A percentile compares a stretch with the other conserved stretches of the same genome.
These are phyloP conservation scores for Thelonectria blattea DNA, from an alignment of 2,329 filamentous ascomycete species.

Conservation along the genomic window DNA sequence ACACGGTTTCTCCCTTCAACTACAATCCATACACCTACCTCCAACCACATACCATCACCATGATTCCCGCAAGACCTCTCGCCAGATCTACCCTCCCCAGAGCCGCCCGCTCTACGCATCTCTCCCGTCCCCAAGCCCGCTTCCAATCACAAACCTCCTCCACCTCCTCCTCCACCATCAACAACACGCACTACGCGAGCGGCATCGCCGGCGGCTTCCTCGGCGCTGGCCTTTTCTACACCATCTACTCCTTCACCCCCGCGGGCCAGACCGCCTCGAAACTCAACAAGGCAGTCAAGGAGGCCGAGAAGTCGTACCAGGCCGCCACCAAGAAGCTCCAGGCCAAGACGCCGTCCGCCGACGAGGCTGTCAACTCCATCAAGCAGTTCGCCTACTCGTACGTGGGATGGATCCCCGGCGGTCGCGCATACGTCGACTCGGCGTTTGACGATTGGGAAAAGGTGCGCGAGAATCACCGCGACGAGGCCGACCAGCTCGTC, in stretches of 20 bases:
- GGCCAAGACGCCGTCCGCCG: conserved; percentile 67
- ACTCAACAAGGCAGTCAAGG: conserved; percentile 55
- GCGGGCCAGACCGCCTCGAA: conserved; percentile 48
- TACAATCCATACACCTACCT: too few relatives aligned
- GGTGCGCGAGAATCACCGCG: conserved; percentile 68
- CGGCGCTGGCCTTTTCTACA: conserved; percentile 51
- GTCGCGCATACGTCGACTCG: conserved; percentile 69
- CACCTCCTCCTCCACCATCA: conserved; percentile 21
- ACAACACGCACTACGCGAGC: conserved; percentile 45
- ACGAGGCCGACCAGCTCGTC: conserved; percentile 74
- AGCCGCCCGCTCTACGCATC: conserved; percentile 36
- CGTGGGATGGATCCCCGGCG: conserved; percentile 74
- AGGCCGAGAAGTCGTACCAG: conserved; percentile 66
- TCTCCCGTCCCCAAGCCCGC: conserved; percentile 42
- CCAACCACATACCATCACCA: conserved; percentile 13
- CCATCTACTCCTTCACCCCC: conserved; percentile 52
- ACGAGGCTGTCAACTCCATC: conserved; percentile 70
- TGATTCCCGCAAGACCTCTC: conserved; percentile 42
- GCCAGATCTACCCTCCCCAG: conserved; percentile 38
- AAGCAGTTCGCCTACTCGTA: conserved; percentile 72
- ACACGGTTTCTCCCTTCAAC: background rate
- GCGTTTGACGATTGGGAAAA: conserved; percentile 75
- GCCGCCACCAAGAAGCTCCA: conserved; percentile 65
- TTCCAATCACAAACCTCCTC: conserved; percentile 49
- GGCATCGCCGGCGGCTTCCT: conserved; percentile 53